Evolutionary conservation across 2,329 filamentous ascomycete genomes (phyloP).

Genomic region (Camillea tinctor): DNA sequence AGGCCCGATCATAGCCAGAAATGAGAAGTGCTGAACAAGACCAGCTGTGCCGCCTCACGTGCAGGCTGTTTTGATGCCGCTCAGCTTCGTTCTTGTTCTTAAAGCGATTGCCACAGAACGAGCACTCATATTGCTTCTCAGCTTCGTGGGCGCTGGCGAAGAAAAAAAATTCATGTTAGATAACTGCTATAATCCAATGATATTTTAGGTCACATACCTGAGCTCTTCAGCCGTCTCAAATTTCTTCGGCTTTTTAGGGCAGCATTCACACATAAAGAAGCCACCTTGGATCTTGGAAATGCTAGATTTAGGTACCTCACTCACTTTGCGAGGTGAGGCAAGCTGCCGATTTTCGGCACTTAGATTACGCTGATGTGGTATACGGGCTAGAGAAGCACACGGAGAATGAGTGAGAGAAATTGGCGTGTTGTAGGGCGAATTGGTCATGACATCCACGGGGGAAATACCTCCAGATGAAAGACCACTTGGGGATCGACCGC

Average conservation of each 20-base stretch:
- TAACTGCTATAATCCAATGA: constrained; percentile 10
- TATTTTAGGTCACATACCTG: constrained; percentile 56
- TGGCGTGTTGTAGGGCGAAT: constrained; percentile 50
- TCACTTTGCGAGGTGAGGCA: constrained; percentile 51
- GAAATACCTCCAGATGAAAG: constrained; percentile 46
- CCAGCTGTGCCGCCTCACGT: constrained; percentile 92
- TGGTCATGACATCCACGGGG: constrained; percentile 38
- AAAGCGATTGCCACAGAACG: constrained; percentile 91
- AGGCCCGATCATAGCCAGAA: constrained; percentile 73
- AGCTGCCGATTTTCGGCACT: constrained; percentile 42
- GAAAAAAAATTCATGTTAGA: constrained; percentile 28
- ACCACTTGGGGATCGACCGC: constrained; percentile 48
- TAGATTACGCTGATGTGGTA: constrained; percentile 45
- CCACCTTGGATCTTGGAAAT: constrained; percentile 49
- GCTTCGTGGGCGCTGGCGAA: constrained; percentile 78
- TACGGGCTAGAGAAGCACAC: constrained; percentile 43
- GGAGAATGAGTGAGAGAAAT: constrained; percentile 51
- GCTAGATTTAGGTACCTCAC: constrained; percentile 48
- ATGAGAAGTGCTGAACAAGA: constrained; percentile 78
- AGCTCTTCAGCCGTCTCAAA: constrained; percentile 84
- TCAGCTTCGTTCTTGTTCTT: constrained; percentile 99
- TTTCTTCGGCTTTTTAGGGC: constrained; percentile 94
- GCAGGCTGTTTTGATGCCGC: constrained; percentile 91
- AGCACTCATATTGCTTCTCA: constrained; percentile 95
- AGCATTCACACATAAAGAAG: constrained; percentile 81